Percentiles rank a stretch among this genome's conserved stretches.
Conservation (phyloP, 345 rosid species). For the Salix arbutifolia region DNA sequence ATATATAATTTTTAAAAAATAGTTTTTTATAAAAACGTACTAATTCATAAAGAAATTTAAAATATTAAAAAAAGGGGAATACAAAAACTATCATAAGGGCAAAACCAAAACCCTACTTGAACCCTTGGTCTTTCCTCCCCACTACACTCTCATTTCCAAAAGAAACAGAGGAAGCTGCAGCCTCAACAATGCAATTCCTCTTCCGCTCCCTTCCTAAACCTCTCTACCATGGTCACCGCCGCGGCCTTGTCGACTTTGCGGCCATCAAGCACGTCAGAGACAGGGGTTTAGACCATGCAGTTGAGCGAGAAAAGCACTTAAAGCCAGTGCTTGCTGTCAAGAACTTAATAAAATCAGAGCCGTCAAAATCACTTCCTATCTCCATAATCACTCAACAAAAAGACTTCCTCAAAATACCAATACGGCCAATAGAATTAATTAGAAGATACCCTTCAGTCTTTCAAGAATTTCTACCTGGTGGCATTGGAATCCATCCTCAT, state of each 20-base stretch:
- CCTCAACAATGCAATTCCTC: conserved; percentile 10
- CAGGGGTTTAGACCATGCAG: conserved; percentile 96
- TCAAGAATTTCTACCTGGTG: conserved; percentile 73
- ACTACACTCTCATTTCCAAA: too few species aligned
- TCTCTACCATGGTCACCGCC: neutral
- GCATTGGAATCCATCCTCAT: conserved; percentile 68
- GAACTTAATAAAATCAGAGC: conserved; percentile 75
- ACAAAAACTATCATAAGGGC: too few species aligned
- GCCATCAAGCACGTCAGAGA: conserved; percentile 55
- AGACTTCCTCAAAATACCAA: conserved; percentile 55
- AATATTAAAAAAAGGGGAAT: too few species aligned
- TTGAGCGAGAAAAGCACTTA: conserved; percentile 77
- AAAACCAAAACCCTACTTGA: conserved; percentile 8
- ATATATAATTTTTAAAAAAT: too few species aligned
- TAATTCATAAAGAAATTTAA: too few species aligned
- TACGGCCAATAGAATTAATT: conserved; percentile 85
- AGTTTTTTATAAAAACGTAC: too few species aligned
- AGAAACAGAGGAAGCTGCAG: neutral
- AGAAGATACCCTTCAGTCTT: conserved; percentile 72
- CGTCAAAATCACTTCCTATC: conserved; percentile 79
- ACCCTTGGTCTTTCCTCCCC: neutral
- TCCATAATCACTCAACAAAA: conserved; percentile 49
- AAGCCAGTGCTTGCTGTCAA: conserved; percentile 60
- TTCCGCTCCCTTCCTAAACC: neutral
- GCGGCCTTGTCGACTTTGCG: conserved; percentile 14